phyloP scores from a whole-genome alignment of 257 asterid species.

The Jacaranda mimosifolia region DNA sequence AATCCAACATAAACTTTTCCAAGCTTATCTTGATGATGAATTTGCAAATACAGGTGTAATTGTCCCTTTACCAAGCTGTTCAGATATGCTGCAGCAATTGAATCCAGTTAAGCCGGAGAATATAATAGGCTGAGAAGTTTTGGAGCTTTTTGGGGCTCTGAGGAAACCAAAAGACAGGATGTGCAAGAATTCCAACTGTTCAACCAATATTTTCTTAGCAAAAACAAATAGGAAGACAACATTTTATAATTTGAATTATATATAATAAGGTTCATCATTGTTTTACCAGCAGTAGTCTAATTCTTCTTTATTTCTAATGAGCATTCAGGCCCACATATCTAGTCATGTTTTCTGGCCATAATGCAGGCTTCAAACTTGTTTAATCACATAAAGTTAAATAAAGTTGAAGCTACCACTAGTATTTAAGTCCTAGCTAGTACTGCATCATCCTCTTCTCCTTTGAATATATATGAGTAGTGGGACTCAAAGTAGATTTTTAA shows the following conservation, averaged over 20 bases:
- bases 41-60: slow-evolving; percentile 42
- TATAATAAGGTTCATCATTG: too few relatives aligned
- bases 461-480: slow-evolving; percentile 35
- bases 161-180: slow-evolving; percentile 58
- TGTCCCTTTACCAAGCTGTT: slow-evolving; percentile 43
- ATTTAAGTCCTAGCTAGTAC: neutral
- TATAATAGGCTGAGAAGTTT: slow-evolving; percentile 36
- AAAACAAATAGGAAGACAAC: slow-evolving; percentile 43
- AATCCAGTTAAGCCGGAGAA: slow-evolving; percentile 44
- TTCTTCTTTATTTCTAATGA: neutral
- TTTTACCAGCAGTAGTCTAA: neutral
- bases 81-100: slow-evolving; percentile 10
- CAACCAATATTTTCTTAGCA: slow-evolving; percentile 35
- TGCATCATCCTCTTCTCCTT: slow-evolving; percentile 24
- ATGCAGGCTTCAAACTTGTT: slow-evolving; percentile 46
- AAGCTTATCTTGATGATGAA: slow-evolving; percentile 38
- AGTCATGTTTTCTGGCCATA: slow-evolving; percentile 59
- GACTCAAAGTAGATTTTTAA: slow-evolving; percentile 18
- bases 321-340: slow-evolving; percentile 56
- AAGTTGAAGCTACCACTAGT: slow-evolving; percentile 37
- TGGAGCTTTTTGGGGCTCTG: slow-evolving; percentile 37
- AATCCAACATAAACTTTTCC: neutral
- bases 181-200: slow-evolving; percentile 50
- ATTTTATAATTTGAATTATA: slow-evolving; percentile 32
- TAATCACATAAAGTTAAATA: slow-evolving; percentile 50